Base-by-base conservation (phyloP, 257 asterid genomes). In the Datura wrightii region DNA sequence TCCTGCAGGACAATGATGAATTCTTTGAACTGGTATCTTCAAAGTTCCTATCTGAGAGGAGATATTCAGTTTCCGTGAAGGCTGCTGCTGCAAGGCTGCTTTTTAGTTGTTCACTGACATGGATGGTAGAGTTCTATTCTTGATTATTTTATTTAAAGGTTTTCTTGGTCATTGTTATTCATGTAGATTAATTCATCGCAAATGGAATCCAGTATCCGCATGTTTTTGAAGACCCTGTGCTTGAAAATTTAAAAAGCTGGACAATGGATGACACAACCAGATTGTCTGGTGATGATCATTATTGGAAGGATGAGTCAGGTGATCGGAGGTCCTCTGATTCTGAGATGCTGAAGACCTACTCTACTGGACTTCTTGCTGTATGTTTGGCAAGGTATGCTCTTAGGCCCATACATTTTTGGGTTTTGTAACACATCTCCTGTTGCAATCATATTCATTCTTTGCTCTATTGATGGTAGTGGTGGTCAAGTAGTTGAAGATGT, bases 401-500 rank as follows among this genome's bases (percentile, higher is more conserved):
- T 66, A 58, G 48, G 48, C 48, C 71, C 79, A 71, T 72, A 54
- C 42, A 19, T 76, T 90, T 69, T 14, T 42, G 34, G n/a, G 83
- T 83, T 79, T 2, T 56, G 31, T 66, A 7, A 13, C 48, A 13
- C 18, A 15, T 58, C 14, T 10, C 58, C 15, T 67, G 48, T 52
- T 41, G 5, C 67, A 19, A 19, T 69, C 48, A 56, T 84, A 55
- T 86, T 66, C 84, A 76, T 3, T 72, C 63, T 84, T 69, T 18
- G 79, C 67, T 79, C 85, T 80, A 67, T 72, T 86, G 79, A 82
- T 90, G 90, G 72, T 87, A 97, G 98, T 84, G 93, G 92, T 81
- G 98, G 94, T 85, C 97, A 94, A 88, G 89, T 97, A 86, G 99
- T 94, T 86, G 99, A 95, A 90, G 99, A 95, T 85, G 97, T 95